These are phyloP conservation scores for Pseudoscleropodium purum DNA, from an alignment of 225 moss, liverwort and hornwort genomes.

Conservation along the genomic window DNA sequence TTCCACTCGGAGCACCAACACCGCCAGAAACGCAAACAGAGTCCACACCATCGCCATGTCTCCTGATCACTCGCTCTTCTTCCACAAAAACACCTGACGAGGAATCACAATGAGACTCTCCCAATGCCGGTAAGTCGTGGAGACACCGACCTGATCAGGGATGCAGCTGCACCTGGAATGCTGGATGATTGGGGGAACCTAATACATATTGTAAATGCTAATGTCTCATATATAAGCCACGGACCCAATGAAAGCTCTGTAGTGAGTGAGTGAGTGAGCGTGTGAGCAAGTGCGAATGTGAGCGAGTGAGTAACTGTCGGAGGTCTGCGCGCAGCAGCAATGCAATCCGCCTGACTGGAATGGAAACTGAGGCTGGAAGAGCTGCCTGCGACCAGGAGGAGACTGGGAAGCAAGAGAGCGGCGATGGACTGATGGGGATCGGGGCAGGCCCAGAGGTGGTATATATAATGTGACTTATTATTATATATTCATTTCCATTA, in stretches of 20 bases:
- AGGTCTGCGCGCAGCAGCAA: background rate
- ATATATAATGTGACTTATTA: constrained; percentile 36
- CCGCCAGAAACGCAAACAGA: background rate
- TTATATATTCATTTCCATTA: constrained; percentile 19
- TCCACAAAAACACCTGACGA: background rate
- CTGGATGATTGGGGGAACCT: background rate
- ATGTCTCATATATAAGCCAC: background rate
- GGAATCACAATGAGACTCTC: background rate
- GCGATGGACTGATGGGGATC: constrained; percentile 14
- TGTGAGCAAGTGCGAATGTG: background rate
- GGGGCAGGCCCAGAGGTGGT: constrained; percentile 13
- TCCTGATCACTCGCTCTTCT: background rate
- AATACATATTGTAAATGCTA: background rate
- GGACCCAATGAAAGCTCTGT: background rate
- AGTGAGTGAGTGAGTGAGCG: background rate
- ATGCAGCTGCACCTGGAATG: background rate
- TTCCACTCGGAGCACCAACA: background rate
- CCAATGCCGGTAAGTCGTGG: background rate
- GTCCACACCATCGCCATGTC: constrained; percentile 7
- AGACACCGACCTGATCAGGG: background rate
- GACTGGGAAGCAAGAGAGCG: background rate
- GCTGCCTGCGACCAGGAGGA: background rate
- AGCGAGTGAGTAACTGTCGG: background rate
- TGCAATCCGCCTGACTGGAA: background rate
- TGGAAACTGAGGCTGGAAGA: background rate